phyloP scores from a whole-genome alignment of 1,284 basidiomycete genomes.

The Papiliotrema laurentii region DNA sequence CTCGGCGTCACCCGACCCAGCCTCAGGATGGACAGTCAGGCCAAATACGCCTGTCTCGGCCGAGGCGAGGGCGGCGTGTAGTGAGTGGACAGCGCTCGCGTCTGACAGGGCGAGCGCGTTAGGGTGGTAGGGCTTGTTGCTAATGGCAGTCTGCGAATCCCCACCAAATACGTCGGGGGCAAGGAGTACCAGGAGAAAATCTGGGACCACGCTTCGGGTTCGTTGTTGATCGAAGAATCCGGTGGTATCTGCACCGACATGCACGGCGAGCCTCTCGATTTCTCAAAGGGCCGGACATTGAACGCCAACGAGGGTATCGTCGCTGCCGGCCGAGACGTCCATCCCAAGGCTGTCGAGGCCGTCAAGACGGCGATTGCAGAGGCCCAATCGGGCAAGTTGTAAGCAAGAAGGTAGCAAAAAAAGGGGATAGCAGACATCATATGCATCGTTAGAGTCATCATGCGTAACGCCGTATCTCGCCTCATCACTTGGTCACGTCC shows the following conservation, averaged over 20 bases:
- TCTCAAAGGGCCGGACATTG: constrained; percentile 80
- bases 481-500: background rate
- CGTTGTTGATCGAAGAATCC: constrained; percentile 79
- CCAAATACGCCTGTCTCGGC: constrained; percentile 86
- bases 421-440: background rate
- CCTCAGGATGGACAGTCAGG: constrained; percentile 94
- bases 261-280: constrained; percentile 72
- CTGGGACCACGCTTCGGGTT: constrained; percentile 93
- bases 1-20: constrained; percentile 62
- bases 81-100: constrained; percentile 31
- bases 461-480: background rate
- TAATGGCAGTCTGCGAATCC: constrained; percentile 64
- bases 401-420: constrained; percentile 1
- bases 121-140: background rate
- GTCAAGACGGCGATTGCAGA: constrained; percentile 63
- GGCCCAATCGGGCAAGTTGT: constrained; percentile 24
- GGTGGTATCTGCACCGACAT: constrained; percentile 84
- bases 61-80: constrained; percentile 87
- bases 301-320: constrained; percentile 85
- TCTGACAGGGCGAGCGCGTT: background rate
- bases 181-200: constrained; percentile 83
- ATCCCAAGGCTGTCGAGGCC: constrained; percentile 66
- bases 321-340: constrained; percentile 64
- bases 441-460: constrained; percentile 3
- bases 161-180: constrained; percentile 59